Evolutionary conservation across 805 yeast species (phyloP), one percentile per base, ranked within the genome.

Genomic region (Ogataea minuta): DNA sequence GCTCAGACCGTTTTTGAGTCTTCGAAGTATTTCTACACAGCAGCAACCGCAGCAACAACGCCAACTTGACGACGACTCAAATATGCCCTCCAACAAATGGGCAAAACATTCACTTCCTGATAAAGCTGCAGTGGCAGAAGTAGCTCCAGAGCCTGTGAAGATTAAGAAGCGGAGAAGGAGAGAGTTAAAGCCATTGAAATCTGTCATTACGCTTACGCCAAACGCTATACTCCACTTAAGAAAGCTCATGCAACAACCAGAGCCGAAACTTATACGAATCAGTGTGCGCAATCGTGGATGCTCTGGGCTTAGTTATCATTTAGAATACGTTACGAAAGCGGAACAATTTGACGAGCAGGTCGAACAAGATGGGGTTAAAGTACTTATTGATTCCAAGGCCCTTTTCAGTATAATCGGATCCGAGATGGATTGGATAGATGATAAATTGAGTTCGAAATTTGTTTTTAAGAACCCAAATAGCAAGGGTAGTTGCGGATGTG

Each of bases 341-440:
- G 96, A 90, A n/a, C 88, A 89, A 66, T 93, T 91, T 56, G 99
- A 93, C 63, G 99, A 93, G 65, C 70, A 83, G 43, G 87, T 93
- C 8, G 87, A 78, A 49, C 98, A 91, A 66, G 96, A 90, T 55
- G 97, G 95, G 24, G 95, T 93, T 28, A 85, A 79, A 60, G 95
- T 93, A 2, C 72, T 90, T 39, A 87, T 93, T 31, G 99, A 93
- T 61, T 91, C 98, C 19, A 93, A 93, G 63, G 99, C 99, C 0
- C 71, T 93, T 39, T 90, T 93, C 63, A 83, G 95, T 51, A 90
- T 93, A 31, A 95, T 93, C 43, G 99, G 99, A 1, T 84, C 95
- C 5, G 95, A 90, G 64, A 93, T 93, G 99, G 99, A 93, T 64
- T 93, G 96, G 96, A 71, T 87, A 34, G 98, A 93, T 57, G 96